Evolutionary conservation across 352 stramenopile species (phyloP).

Genomic region (Globisporangium perplexum): DNA sequence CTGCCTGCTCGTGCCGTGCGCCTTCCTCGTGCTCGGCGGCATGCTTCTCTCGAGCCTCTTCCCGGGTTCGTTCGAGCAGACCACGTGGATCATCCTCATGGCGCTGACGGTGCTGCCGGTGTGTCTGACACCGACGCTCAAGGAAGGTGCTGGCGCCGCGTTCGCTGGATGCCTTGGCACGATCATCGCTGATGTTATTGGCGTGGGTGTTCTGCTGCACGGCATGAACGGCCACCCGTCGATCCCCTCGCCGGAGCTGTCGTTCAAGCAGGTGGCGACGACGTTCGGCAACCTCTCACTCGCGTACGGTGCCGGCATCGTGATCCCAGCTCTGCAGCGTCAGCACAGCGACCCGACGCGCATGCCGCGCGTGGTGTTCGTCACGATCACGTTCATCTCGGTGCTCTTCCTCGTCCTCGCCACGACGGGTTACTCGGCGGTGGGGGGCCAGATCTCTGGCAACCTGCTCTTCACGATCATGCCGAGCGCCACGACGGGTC

Average conservation of each 20-base stretch:
- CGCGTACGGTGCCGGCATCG: conserved; percentile 45
- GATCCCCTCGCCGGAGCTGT: conserved; percentile 28
- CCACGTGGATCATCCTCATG: conserved; percentile 52
- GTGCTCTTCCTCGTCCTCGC: conserved; percentile 39
- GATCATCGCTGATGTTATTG: conserved; percentile 39
- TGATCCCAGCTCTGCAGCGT: conserved; percentile 44
- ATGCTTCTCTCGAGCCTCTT: conserved; percentile 40
- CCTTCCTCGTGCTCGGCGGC: conserved; percentile 43
- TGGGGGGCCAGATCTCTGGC: conserved; percentile 46
- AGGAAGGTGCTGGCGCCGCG: conserved; percentile 36
- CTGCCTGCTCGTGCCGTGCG: conserved; percentile 32
- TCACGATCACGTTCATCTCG: conserved; percentile 46
- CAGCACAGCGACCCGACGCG: conserved; percentile 43
- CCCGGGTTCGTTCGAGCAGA: conserved; percentile 29
- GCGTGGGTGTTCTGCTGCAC: conserved; percentile 30
- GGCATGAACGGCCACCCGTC: conserved; percentile 37
- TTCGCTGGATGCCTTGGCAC: conserved; percentile 43
- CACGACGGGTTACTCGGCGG: conserved; percentile 28
- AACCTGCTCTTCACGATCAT: conserved; percentile 55
- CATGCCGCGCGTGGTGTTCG: conserved; percentile 44
- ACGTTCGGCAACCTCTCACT: conserved; percentile 46
- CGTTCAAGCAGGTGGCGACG: conserved; percentile 35
- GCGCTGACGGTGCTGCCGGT: conserved; percentile 33
- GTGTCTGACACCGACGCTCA: conserved; percentile 40
- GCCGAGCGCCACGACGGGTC: conserved; percentile 15